A percentile compares a stretch with the other conserved stretches of the same genome.
Evolutionary conservation across 2,329 filamentous ascomycete species (phyloP).

Genomic region (Colletotrichum shisoi): DNA sequence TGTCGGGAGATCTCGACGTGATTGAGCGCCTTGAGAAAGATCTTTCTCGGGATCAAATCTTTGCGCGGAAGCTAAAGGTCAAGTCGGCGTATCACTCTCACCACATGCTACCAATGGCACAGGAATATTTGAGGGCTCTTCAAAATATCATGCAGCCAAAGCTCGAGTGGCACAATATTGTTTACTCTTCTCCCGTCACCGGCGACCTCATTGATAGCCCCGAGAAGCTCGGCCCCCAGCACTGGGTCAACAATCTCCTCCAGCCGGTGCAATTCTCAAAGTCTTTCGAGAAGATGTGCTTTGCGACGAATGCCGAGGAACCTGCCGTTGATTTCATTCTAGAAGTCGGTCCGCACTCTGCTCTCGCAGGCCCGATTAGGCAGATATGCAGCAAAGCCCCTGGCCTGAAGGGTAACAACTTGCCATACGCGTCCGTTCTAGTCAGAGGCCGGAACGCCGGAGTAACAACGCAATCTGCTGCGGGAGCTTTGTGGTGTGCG

Average conservation of each 20-base stretch:
- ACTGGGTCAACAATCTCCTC: constrained; percentile 29
- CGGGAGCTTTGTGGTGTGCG: constrained; percentile 14
- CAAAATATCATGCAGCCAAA: constrained; percentile 12
- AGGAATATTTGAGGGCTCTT: constrained; percentile 6
- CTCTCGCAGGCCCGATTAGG: constrained; percentile 59
- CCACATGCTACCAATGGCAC: constrained; percentile 57
- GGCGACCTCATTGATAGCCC: constrained; percentile 42
- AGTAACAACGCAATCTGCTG: constrained; percentile 10
- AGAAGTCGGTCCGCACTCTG: constrained; percentile 60
- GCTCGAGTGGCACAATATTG: constrained; percentile 44
- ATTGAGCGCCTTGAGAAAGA: constrained; percentile 41
- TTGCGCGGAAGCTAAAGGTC: constrained; percentile 40
- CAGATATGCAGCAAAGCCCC: constrained; percentile 57
- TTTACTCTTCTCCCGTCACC: constrained; percentile 32
- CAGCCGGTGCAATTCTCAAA: constrained; percentile 22
- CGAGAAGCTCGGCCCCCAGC: constrained; percentile 11
- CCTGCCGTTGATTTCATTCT: constrained; percentile 50
- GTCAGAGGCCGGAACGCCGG: constrained; percentile 15
- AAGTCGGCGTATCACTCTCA: constrained; percentile 32
- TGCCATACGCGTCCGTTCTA: constrained; percentile 14
- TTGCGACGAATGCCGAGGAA: neutral
- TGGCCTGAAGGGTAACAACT: neutral
- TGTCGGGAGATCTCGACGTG: constrained; percentile 42
- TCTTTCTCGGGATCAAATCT: constrained; percentile 33
- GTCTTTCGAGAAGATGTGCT: constrained; percentile 23